Conservation (phyloP, 352 stramenopile species). For the Globisporangium solare region DNA sequence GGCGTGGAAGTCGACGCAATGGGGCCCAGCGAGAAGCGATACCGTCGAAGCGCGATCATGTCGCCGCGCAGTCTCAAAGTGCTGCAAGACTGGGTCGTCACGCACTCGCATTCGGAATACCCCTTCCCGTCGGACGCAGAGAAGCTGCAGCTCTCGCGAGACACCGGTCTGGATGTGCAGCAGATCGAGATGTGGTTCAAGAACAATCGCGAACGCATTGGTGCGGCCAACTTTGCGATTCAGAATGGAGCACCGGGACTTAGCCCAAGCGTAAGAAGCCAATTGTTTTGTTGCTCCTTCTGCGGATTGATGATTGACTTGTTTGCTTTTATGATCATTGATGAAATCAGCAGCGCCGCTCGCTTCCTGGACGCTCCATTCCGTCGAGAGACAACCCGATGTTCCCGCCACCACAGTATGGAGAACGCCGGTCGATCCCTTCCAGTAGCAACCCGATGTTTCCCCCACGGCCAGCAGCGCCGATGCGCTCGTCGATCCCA, state of each 20-base stretch:
- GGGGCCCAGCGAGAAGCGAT: constrained; percentile 35
- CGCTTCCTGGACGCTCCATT: constrained; percentile 39
- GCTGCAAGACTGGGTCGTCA: constrained; percentile 74
- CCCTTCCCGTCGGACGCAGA: constrained; percentile 60
- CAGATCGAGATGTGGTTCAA: constrained; percentile 86
- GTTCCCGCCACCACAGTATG: constrained; percentile 51
- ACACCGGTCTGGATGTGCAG: constrained; percentile 70
- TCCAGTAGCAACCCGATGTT: constrained; percentile 65
- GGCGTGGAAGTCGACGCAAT: constrained; percentile 17
- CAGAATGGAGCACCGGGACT: constrained; percentile 18
- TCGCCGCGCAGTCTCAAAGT: constrained; percentile 73
- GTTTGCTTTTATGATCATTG: background rate
- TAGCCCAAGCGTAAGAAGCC: constrained; percentile 18
- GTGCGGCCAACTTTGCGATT: constrained; percentile 18
- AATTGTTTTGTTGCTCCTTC: too few species aligned
- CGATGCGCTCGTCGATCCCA: constrained; percentile 46
- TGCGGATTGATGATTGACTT: constrained; percentile 6
- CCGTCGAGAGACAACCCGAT: constrained; percentile 50
- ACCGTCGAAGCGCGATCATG: constrained; percentile 37
- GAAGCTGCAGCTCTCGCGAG: constrained; percentile 67
- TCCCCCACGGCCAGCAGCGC: constrained; percentile 36
- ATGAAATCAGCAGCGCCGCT: constrained; percentile 14
- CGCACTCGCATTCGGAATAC: constrained; percentile 56
- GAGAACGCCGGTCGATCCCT: constrained; percentile 60
- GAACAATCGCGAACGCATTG: constrained; percentile 65